Evolutionary conservation across 805 yeast genomes (phyloP).

Genomic region (Kodamaea hsintzibuensis): DNA sequence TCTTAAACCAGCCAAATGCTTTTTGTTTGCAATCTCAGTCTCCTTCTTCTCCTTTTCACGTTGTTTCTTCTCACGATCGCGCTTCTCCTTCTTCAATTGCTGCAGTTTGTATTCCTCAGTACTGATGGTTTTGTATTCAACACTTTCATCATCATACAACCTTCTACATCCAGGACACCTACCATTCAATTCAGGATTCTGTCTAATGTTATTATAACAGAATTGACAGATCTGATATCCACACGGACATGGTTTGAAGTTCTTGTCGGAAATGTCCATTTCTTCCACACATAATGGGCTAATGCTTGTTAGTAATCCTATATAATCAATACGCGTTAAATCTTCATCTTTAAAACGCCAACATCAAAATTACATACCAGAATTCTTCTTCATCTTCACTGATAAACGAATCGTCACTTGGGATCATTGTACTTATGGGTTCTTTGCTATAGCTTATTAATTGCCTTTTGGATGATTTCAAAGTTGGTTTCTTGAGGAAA

Average conservation of each 20-base stretch:
- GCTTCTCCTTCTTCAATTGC: conserved; percentile 75
- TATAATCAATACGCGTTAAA: neutral
- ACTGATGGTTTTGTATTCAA: conserved; percentile 79
- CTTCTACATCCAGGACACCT: conserved; percentile 98
- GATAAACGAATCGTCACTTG: conserved; percentile 54
- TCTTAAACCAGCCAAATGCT: conserved; percentile 93
- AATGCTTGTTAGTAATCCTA: conserved; percentile 20
- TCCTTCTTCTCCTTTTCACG: conserved; percentile 91
- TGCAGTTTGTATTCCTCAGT: conserved; percentile 86
- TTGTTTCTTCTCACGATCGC: conserved; percentile 80
- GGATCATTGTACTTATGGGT: conserved; percentile 24
- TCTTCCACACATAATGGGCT: conserved; percentile 97
- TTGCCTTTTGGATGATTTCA: neutral
- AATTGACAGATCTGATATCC: conserved; percentile 98
- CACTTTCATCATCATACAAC: conserved; percentile 87
- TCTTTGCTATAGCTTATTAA: neutral
- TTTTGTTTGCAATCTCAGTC: conserved; percentile 78
- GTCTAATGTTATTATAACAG: conserved; percentile 94
- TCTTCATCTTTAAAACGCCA: neutral
- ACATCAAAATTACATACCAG: conserved; percentile 43
- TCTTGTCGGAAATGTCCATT: conserved; percentile 93
- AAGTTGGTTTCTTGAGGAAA: neutral
- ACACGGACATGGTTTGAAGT: conserved; percentile 99
- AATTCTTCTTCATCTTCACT: conserved; percentile 81
- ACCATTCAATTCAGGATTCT: conserved; percentile 93